A percentile compares a stretch with the other conserved stretches of the same genome.
Evolutionary conservation across 148 eudicot species (phyloP).

Genomic region (Heliosperma pusillum): DNA sequence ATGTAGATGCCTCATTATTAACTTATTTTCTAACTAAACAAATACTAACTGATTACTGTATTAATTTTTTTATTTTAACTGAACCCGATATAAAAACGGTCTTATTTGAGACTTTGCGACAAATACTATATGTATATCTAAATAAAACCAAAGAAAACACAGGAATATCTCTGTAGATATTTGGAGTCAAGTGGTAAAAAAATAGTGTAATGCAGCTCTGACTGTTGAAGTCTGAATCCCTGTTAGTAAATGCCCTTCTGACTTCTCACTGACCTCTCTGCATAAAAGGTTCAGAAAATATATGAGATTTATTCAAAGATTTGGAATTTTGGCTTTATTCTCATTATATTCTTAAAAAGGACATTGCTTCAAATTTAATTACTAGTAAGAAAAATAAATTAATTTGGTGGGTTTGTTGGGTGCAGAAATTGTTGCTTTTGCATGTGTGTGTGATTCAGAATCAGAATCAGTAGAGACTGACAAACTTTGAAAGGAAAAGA

Average conservation of each 20-base stretch:
- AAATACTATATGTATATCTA: too few species aligned
- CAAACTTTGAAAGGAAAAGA: not conserved
- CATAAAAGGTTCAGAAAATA: not conserved
- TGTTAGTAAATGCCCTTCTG: slow-evolving; percentile 20
- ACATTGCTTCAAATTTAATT: not conserved
- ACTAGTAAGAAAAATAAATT: not conserved
- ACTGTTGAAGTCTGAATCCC: slow-evolving; percentile 6
- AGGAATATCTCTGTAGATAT: not conserved
- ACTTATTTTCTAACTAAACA: too few species aligned
- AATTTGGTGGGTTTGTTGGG: not conserved
- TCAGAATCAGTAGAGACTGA: slow-evolving; percentile 12
- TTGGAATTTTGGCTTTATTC: not conserved
- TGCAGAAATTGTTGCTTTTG: slow-evolving; percentile 24
- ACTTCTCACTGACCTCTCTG: not conserved
- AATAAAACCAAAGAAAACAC: not conserved
- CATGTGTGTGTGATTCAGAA: slow-evolving; percentile 20
- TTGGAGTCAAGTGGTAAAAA: slow-evolving; percentile 20
- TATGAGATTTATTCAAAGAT: not conserved
- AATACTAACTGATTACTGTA: too few species aligned
- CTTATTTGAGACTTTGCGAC: too few species aligned
- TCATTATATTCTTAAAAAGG: not conserved
- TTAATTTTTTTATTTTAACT: too few species aligned
- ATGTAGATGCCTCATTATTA: not conserved
- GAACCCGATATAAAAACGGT: too few species aligned
- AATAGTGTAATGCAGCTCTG: slow-evolving; percentile 23